Percentiles rank a stretch among this genome's conserved stretches.
Evolutionary conservation across 2,329 filamentous ascomycete species (phyloP).

Genomic region (Stromatinia cepivora): DNA sequence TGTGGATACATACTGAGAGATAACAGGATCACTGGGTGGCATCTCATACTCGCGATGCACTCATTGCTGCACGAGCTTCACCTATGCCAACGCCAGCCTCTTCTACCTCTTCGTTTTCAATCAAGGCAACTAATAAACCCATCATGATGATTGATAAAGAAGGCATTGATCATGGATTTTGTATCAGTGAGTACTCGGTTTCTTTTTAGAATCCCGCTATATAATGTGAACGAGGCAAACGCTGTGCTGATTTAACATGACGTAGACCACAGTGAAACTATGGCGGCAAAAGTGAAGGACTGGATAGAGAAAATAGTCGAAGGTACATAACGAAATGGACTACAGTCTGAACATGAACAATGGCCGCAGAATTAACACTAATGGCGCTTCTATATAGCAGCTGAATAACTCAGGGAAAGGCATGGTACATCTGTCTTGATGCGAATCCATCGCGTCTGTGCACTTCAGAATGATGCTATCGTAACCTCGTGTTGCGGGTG

Average conservation of each 20-base stretch:
- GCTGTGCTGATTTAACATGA: not conserved
- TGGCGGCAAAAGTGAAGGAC: conserved; percentile 49
- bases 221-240: not conserved
- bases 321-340: not conserved
- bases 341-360: not conserved
- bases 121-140: conserved; percentile 4
- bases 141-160: conserved; percentile 51
- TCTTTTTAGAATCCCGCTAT: fast-evolving
- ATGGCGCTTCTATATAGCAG: not conserved
- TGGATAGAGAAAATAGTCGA: conserved; percentile 41
- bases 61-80: conserved; percentile 50
- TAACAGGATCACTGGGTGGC: conserved; percentile 62
- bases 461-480: not conserved
- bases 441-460: not conserved
- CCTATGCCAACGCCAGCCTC: conserved; percentile 35
- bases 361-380: not conserved
- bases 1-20: conserved; percentile 13
- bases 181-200: conserved; percentile 48
- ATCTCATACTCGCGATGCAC: conserved; percentile 54
- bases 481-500: not conserved
- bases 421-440: not conserved
- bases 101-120: conserved; percentile 37
- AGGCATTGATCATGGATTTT: conserved; percentile 61
- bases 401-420: not conserved
- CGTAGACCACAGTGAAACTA: conserved; percentile 49